phyloP scores from a whole-genome alignment of 1,139 yeast species.

The Schizosaccharomyces versatilis region DNA sequence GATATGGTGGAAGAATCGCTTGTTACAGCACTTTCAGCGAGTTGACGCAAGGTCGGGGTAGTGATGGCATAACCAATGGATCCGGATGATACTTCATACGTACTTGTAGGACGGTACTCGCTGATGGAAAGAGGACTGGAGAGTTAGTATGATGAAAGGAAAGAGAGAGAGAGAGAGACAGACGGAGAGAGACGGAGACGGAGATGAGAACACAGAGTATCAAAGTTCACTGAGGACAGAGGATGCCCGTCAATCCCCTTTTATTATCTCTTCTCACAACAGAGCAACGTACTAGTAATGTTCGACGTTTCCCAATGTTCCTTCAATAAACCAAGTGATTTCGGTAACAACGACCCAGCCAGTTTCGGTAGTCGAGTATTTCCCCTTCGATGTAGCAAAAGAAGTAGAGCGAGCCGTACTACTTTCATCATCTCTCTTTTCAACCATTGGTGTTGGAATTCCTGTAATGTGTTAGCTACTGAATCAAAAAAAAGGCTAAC shows the following conservation, averaged over 20 bases:
- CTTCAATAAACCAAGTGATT: not conserved
- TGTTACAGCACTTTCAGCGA: not conserved
- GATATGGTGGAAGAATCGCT: not conserved
- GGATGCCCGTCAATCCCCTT: too few relatives aligned
- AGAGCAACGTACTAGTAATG: not conserved
- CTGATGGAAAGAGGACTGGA: not conserved
- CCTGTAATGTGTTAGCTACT: not conserved
- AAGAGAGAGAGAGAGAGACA: not conserved
- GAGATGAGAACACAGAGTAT: too few relatives aligned
- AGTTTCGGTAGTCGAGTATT: not conserved
- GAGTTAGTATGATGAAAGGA: not conserved
- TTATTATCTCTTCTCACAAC: not conserved
- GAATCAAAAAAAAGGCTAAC: not conserved
- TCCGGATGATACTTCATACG: not conserved
- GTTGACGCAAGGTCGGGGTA: not conserved
- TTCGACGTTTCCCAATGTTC: not conserved
- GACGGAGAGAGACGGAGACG: too few relatives aligned
- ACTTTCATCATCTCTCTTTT: not conserved
- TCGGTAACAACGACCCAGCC: not conserved
- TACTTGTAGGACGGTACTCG: not conserved
- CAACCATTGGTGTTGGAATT: not conserved
- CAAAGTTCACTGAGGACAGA: too few relatives aligned
- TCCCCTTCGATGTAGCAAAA: not conserved
- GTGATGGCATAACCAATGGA: not conserved
- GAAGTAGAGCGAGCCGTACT: not conserved